Evolutionary conservation across 2,329 filamentous ascomycete species (phyloP).

Genomic region (Conoideocrella luteorostrata): DNA sequence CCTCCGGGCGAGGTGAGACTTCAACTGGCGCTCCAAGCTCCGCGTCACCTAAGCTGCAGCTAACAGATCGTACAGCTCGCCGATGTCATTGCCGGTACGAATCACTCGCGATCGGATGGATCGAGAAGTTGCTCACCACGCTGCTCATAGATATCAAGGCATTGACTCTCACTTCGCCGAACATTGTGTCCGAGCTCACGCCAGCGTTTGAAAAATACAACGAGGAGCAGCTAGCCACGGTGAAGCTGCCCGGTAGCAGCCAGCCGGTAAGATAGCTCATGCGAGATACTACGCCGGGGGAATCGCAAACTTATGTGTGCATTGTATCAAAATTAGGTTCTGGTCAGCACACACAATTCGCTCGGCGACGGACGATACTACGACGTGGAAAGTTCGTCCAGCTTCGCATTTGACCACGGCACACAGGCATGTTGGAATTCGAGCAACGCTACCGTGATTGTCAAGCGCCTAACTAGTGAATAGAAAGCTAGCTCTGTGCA

Average conservation of each 20-base stretch:
- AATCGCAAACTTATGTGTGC: neutral
- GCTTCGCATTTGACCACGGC: constrained; percentile 81
- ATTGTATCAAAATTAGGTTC: constrained; percentile 49
- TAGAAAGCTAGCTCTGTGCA: constrained; percentile 79
- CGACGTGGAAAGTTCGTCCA: constrained; percentile 80
- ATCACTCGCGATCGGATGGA: neutral
- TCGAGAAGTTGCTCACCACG: neutral
- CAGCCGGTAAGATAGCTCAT: constrained; percentile 38
- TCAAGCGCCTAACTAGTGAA: constrained; percentile 6
- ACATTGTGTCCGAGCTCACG: constrained; percentile 63
- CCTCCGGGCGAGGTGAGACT: constrained; percentile 85
- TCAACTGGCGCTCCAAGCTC: constrained; percentile 9
- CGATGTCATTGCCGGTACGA: constrained; percentile 78
- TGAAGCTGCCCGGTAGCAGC: constrained; percentile 82
- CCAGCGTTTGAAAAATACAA: constrained; percentile 94
- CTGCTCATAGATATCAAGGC: constrained; percentile 71
- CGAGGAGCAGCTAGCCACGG: constrained; percentile 83
- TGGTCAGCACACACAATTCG: constrained; percentile 82
- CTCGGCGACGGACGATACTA: constrained; percentile 79
- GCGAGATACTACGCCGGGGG: too few relatives aligned
- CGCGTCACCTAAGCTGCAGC: constrained; percentile 17
- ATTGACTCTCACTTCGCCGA: constrained; percentile 64
- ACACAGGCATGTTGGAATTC: constrained; percentile 52
- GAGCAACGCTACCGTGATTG: neutral
- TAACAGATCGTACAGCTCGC: constrained; percentile 54